A percentile compares a stretch with the other conserved stretches of the same genome.
Evolutionary conservation across 2,329 filamentous ascomycete genomes (phyloP).

Genomic region (Phialocephala subalpina): DNA sequence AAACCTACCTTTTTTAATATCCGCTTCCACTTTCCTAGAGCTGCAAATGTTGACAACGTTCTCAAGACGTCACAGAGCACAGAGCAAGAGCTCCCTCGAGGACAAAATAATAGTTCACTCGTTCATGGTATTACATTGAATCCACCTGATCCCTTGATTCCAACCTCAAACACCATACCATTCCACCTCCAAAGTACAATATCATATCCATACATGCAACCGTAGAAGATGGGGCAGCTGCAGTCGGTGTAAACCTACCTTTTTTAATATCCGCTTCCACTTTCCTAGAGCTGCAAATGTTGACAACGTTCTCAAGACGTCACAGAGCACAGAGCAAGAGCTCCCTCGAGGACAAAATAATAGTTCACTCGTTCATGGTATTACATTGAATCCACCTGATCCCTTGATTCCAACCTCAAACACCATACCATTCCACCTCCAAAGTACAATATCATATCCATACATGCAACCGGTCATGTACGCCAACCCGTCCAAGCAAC

Average conservation of each 20-base stretch:
- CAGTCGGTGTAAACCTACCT: too few species aligned
- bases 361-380: conserved; percentile 32
- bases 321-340: neutral
- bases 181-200: conserved; percentile 9
- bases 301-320: neutral
- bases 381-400: conserved; percentile 32
- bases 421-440: conserved; percentile 7
- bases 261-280: neutral
- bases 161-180: conserved; percentile 7
- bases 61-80: neutral
- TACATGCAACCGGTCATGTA: conserved; percentile 18
- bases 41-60: neutral
- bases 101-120: conserved; percentile 10
- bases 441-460: conserved; percentile 17
- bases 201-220: conserved; percentile 22
- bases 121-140: conserved; percentile 39
- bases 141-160: conserved; percentile 9
- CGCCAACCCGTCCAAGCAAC: conserved; percentile 14
- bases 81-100: conserved; percentile 6
- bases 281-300: neutral
- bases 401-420: conserved; percentile 12
- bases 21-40: too few species aligned
- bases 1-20: neutral
- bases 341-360: conserved; percentile 4
- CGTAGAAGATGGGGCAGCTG: too few species aligned